Base-by-base conservation (phyloP, 2,329 filamentous ascomycete genomes). In the Fusarium falciforme region DNA sequence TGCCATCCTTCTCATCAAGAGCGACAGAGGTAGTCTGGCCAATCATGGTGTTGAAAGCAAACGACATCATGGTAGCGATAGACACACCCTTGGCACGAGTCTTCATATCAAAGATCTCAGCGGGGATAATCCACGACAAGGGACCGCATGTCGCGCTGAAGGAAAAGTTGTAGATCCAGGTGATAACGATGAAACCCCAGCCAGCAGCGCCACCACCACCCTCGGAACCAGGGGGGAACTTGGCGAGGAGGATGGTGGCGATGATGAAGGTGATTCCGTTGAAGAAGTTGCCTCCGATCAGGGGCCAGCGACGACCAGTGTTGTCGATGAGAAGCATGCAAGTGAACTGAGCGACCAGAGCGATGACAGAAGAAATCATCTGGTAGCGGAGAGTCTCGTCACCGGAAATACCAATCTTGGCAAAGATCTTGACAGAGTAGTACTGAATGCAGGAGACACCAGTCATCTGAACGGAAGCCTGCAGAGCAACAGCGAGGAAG, bases 151-250 rank as follows among this genome's bases (percentile, higher is more conserved):
- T 92, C 36, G 88, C 87, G 5, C 88, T 92, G 86, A 94, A 95
- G 47, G 87, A 92, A 84, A 94, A 93, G 83, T 95, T 95, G 86
- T 94, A 95, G 2, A 93, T 80, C 93, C 93, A 95, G 1, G 93
- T 95, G 76, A 89, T 87, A 47, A 70, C 78, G 70, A 95, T 95
- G 82, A 95, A 96, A 1, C 90, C 92, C 91, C 92, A 94, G 8
- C 87, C 87, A 1, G 92, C 92, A 6, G 85, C 84, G 44, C 82
- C 82, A 67, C 81, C 81, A 67, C 85, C 83, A 55, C 81, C 81
- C 3, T 87, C 67, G 0, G 64, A 57, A 3, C 71, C 71, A 0
- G 2, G 92, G 89, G 93, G 93, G 81, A 92, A 95, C 33, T 82
- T 76, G 49, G 86, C 81, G 81, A 83, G 77, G 12, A 90, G 80